Conservation (phyloP, 139 green algal genomes). For the Marvania coccoides region DNA sequence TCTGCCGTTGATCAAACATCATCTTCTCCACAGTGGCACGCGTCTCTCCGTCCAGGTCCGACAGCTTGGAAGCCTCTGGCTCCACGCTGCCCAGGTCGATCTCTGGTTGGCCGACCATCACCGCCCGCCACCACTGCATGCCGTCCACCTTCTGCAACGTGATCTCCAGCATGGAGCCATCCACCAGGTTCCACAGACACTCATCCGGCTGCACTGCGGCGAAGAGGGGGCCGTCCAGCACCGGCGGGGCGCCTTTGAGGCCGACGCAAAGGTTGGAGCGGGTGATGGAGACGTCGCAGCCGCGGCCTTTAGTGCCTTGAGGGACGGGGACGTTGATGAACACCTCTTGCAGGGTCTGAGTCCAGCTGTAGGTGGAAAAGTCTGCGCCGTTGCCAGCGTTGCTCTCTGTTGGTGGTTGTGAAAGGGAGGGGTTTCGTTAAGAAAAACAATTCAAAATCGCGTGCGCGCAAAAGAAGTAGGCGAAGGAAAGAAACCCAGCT, state of each 20-base stretch:
- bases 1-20: conserved; percentile 97
- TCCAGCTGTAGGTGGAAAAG: conserved; percentile 80
- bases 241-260: conserved; percentile 17
- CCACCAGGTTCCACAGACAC: conserved; percentile 77
- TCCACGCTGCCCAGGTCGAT: conserved; percentile 92
- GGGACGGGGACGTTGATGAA: conserved; percentile 70
- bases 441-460: too few relatives aligned
- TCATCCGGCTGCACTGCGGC: conserved; percentile 80
- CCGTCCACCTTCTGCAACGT: conserved; percentile 74
- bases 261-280: conserved; percentile 59
- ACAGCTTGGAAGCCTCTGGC: conserved; percentile 92
- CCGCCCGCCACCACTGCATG: conserved; percentile 89
- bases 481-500: too few relatives aligned
- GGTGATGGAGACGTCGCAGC: conserved; percentile 54
- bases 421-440: too few relatives aligned
- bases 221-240: conserved; percentile 68
- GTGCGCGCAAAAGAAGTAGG: too few relatives aligned
- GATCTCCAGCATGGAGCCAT: conserved; percentile 63
- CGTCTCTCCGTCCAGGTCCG: conserved; percentile 90
- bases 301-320: conserved; percentile 52
- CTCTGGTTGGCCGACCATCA: conserved; percentile 72
- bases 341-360: conserved; percentile 86
- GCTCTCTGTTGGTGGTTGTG: conserved; percentile 41
- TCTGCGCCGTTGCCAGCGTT: conserved; percentile 85
- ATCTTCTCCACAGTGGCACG: conserved; percentile 87